Percentiles rank a stretch among this genome's conserved stretches.
Conservation (phyloP, 495 filamentous ascomycete species). For the Umbilicaria muhlenbergii region DNA sequence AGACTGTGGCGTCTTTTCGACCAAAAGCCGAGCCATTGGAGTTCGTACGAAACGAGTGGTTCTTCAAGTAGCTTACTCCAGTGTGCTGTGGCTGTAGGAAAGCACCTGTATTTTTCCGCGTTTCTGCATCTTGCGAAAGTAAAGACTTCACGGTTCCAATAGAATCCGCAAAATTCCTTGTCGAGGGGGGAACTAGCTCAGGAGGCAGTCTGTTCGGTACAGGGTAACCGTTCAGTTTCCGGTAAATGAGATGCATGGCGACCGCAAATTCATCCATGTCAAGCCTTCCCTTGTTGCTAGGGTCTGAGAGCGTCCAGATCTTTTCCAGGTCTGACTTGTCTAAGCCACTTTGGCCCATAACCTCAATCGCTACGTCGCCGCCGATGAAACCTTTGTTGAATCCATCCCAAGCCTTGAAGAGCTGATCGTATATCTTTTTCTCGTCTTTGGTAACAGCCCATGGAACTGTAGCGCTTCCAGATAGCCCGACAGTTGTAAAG, state of each 20-base stretch:
- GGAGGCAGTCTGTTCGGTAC: slow-evolving; percentile 82
- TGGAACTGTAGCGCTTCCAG: slow-evolving; percentile 87
- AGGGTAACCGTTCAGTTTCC: slow-evolving; percentile 90
- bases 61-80: slow-evolving; percentile 95
- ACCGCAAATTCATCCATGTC: slow-evolving; percentile 98
- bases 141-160: slow-evolving; percentile 86
- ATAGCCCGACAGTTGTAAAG: slow-evolving; percentile 74
- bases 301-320: slow-evolving; percentile 91
- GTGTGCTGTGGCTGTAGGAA: slow-evolving; percentile 86
- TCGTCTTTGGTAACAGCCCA: slow-evolving; percentile 99
- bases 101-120: slow-evolving; percentile 66
- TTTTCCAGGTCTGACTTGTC: slow-evolving; percentile 78
- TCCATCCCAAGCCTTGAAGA: slow-evolving; percentile 96
- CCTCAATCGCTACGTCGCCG: slow-evolving; percentile 90
- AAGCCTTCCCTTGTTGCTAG: slow-evolving; percentile 80
- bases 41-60: slow-evolving; percentile 67
- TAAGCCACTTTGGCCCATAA: slow-evolving; percentile 90
- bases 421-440: slow-evolving; percentile 89
- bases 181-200: slow-evolving; percentile 89
- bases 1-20: slow-evolving; percentile 91
- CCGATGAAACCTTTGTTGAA: slow-evolving; percentile 84
- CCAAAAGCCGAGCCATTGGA: slow-evolving; percentile 28
- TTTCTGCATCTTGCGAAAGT: slow-evolving; percentile 79
- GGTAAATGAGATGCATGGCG: slow-evolving; percentile 97
- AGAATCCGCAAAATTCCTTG: slow-evolving; percentile 82